phyloP scores from a whole-genome alignment of 768 basidiomycete species.

The Amanita exitialis region DNA sequence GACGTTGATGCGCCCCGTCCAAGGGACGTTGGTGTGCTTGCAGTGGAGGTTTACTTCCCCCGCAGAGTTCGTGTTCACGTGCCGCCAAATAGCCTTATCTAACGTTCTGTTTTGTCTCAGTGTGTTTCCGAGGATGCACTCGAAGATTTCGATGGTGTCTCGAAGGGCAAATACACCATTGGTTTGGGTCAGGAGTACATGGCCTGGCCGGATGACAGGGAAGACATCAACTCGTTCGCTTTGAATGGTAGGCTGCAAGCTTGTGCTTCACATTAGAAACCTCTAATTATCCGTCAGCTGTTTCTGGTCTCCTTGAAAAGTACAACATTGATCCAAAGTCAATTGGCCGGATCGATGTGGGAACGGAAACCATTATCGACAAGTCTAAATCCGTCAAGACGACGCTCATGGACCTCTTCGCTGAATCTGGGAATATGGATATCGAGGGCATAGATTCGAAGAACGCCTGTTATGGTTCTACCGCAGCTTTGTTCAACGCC shows the following conservation, averaged over 20 bases:
- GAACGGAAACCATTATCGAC: slow-evolving; percentile 99
- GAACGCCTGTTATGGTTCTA: slow-evolving; percentile 98
- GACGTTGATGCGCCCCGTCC: slow-evolving; percentile 50
- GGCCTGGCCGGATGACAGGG: slow-evolving; percentile 97
- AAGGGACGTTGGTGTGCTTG: slow-evolving; percentile 90
- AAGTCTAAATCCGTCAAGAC: slow-evolving; percentile 99
- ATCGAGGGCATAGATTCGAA: slow-evolving; percentile 99
- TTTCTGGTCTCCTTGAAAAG: slow-evolving; percentile 82
- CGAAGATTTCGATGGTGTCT: slow-evolving; percentile 88
- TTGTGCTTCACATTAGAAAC: not conserved
- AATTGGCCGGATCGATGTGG: slow-evolving; percentile 96
- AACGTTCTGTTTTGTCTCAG: slow-evolving; percentile 24
- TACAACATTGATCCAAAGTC: slow-evolving; percentile 94
- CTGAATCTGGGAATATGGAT: slow-evolving; percentile 85
- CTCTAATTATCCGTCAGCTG: slow-evolving; percentile 39
- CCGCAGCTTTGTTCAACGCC: slow-evolving; percentile 97
- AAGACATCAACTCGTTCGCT: slow-evolving; percentile 98
- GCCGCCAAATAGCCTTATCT: slow-evolving; percentile 5
- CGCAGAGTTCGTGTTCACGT: slow-evolving; percentile 51
- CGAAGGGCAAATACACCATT: slow-evolving; percentile 97
- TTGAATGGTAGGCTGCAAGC: slow-evolving; percentile 60
- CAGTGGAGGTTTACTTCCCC: slow-evolving; percentile 92
- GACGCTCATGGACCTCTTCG: slow-evolving; percentile 96
- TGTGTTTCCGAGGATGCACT: slow-evolving; percentile 95
- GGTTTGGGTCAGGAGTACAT: slow-evolving; percentile 97